Percentiles rank a stretch among this genome's conserved stretches.
Conservation (phyloP, 2,329 filamentous ascomycete genomes). For the Colletotrichum magnum region DNA sequence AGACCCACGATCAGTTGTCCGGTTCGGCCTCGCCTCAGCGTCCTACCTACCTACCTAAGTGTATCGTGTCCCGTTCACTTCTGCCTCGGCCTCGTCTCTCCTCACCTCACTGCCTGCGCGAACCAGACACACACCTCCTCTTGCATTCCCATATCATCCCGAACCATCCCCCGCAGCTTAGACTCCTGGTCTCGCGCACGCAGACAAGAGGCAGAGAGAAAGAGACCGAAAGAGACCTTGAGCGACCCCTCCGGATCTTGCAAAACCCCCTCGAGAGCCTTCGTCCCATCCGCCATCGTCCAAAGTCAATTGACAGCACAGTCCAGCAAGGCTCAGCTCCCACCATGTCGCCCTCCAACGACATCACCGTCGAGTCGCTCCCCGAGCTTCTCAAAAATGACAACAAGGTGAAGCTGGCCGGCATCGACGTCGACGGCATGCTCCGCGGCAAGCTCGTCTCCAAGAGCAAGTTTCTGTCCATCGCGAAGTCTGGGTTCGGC, state of each 20-base stretch:
- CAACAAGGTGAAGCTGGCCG: slow-evolving; percentile 87
- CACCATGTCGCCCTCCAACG: slow-evolving; percentile 45
- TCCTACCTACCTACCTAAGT: neutral
- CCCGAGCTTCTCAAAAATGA: slow-evolving; percentile 78
- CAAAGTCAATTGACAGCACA: slow-evolving; percentile 37
- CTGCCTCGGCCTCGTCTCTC: neutral
- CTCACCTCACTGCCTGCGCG: neutral
- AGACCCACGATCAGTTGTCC: slow-evolving; percentile 28
- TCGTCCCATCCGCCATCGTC: slow-evolving; percentile 32
- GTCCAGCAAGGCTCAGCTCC: neutral
- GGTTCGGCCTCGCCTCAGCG: slow-evolving; percentile 11
- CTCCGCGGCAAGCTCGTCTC: slow-evolving; percentile 92
- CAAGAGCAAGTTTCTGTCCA: slow-evolving; percentile 91
- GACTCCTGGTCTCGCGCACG: neutral
- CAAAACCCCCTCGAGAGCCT: slow-evolving; percentile 2
- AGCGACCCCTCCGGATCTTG: slow-evolving; percentile 6
- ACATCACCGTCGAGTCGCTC: slow-evolving; percentile 74
- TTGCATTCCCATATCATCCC: neutral
- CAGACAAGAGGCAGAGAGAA: slow-evolving; percentile 5
- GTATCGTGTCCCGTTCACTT: neutral
- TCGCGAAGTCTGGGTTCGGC: slow-evolving; percentile 86
- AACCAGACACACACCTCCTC: no score
- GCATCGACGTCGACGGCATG: slow-evolving; percentile 88
- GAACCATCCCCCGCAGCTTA: neutral
- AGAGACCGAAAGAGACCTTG: neutral